phyloP scores from a whole-genome alignment of 805 yeast species.

The Yarrowia sp. region DNA sequence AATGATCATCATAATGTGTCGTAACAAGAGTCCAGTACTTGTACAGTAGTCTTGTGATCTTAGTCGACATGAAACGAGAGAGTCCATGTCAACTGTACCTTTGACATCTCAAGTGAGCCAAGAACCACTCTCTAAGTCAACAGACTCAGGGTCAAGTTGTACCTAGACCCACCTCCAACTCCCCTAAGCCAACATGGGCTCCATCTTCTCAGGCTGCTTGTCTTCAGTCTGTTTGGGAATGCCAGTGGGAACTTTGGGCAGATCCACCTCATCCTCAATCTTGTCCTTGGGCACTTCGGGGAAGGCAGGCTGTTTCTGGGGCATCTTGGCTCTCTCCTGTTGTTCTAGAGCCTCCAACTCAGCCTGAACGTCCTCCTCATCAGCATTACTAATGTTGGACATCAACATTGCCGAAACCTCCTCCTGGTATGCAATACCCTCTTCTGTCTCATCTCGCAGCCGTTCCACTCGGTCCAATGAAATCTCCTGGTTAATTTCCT shows the following conservation, averaged over 20 bases:
- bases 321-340: constrained; percentile 40
- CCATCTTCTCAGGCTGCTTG: constrained; percentile 15
- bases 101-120: no score
- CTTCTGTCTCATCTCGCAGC: constrained; percentile 83
- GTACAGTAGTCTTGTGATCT: neutral
- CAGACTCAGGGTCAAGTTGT: no score
- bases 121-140: no score
- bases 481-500: constrained; percentile 78
- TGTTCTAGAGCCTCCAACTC: constrained; percentile 47
- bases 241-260: constrained; percentile 6
- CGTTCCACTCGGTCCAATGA: constrained; percentile 78
- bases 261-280: constrained; percentile 12
- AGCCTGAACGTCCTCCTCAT: constrained; percentile 50
- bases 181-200: constrained; percentile 17
- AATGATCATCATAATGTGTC: neutral
- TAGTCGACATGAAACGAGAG: no score
- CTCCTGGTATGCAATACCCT: constrained; percentile 78
- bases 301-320: constrained; percentile 5
- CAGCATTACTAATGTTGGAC: constrained; percentile 50
- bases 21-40: neutral
- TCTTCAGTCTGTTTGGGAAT: constrained; percentile 4
- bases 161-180: no score
- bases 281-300: constrained; percentile 23
- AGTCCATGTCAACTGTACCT: no score
- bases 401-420: constrained; percentile 53